Conservation (phyloP, 2,329 filamentous ascomycete genomes). For the Hypoxylon sp. region DNA sequence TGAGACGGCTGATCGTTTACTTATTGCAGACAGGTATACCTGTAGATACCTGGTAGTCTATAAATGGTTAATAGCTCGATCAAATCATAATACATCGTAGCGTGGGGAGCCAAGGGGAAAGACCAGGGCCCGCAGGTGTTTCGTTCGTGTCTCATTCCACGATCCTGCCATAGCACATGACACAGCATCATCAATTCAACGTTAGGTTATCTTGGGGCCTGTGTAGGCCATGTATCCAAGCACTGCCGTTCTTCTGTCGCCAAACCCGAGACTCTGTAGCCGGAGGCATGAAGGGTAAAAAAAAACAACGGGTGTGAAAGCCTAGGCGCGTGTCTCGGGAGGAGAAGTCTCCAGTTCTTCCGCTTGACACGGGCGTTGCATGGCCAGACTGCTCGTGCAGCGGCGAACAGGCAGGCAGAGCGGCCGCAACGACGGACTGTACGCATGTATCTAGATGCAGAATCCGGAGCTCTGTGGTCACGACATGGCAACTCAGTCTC, state of each 20-base stretch:
- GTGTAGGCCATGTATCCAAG: constrained; percentile 9
- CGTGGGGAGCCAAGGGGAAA: too few species aligned
- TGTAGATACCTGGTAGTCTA: too few species aligned
- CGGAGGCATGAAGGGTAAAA: constrained; percentile 13
- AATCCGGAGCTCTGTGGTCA: constrained; percentile 23
- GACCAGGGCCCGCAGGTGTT: neutral
- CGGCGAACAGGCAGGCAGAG: constrained; percentile 13
- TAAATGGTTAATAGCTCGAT: too few species aligned
- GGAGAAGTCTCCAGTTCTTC: constrained; percentile 22
- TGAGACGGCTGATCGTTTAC: neutral
- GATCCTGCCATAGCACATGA: constrained; percentile 21
- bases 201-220: too few species aligned
- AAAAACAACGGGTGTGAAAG: constrained; percentile 20
- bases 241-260: constrained; percentile 10
- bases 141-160: constrained; percentile 29
- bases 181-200: constrained; percentile 28
- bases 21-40: too few species aligned
- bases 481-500: constrained; percentile 30
- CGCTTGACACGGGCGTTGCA: constrained; percentile 27
- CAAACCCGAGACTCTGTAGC: constrained; percentile 9
- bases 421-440: constrained; percentile 4
- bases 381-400: constrained; percentile 19
- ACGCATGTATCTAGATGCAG: constrained; percentile 12
- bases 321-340: constrained; percentile 30
- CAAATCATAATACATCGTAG: too few species aligned